These are phyloP conservation scores for Erysimum cheiri DNA, from an alignment of 441 rosid species.

Conservation along the genomic window DNA sequence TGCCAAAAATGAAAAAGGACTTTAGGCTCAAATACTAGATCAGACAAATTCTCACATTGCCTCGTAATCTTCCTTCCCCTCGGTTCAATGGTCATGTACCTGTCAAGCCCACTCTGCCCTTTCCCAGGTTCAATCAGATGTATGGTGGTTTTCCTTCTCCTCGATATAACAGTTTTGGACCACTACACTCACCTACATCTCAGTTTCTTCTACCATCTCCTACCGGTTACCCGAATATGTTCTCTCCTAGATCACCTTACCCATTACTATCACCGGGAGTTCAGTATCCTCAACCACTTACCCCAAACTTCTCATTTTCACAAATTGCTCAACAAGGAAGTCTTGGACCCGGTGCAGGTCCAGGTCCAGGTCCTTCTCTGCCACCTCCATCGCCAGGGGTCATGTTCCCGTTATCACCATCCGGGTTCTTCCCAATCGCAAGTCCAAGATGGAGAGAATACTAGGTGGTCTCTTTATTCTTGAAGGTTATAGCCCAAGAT, in stretches of 20 bases:
- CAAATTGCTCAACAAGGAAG: slow-evolving; percentile 57
- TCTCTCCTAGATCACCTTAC: slow-evolving; percentile 74
- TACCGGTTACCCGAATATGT: slow-evolving; percentile 34
- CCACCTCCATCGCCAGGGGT: slow-evolving; percentile 57
- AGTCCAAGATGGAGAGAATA: slow-evolving; percentile 90
- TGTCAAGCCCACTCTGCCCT: slow-evolving; percentile 38
- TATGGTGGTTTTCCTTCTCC: slow-evolving; percentile 49
- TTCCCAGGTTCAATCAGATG: slow-evolving; percentile 51
- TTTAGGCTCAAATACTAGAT: no score
- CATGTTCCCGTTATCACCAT: slow-evolving; percentile 45
- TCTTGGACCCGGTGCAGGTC: slow-evolving; percentile 64
- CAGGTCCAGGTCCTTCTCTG: slow-evolving; percentile 49
- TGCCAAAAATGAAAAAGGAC: no score
- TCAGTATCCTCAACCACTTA: slow-evolving; percentile 47
- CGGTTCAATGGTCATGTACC: slow-evolving; percentile 45
- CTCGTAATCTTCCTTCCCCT: slow-evolving; percentile 43
- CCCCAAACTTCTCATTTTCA: slow-evolving; percentile 78
- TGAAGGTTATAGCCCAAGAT: no score
- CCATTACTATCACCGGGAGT: slow-evolving; percentile 62
- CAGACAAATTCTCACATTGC: no score
- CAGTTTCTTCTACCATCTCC: slow-evolving; percentile 70
- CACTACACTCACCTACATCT: slow-evolving; percentile 79
- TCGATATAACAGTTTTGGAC: slow-evolving; percentile 53
- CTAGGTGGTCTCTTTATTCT: slow-evolving; percentile 38
- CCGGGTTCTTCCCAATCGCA: slow-evolving; percentile 63